Base-by-base conservation (phyloP, 352 stramenopile genomes). In the Globisporangium iwayamae region DNA sequence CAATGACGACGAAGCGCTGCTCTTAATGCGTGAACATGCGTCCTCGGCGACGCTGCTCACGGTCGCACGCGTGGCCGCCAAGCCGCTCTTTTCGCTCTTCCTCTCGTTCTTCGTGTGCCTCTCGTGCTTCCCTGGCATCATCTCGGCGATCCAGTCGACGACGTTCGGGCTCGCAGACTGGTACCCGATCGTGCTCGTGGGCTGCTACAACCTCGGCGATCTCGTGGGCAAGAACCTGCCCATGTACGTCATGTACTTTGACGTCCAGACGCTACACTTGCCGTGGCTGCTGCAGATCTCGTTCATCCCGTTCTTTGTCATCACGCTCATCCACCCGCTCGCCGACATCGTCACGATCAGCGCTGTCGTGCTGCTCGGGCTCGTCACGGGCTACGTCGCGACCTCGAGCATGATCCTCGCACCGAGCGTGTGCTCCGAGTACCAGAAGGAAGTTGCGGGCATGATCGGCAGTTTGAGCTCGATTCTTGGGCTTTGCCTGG, bases 211-310 rank as follows among this genome's bases (percentile, higher is more conserved):
- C 56, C 43, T 90, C 11, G 85, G 83, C 36, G 85, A 94, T 58
- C 73, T 92, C 25, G 56, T 94, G 2, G 85, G 85, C n/a, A 94
- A 94, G 70, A 92, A 82, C 62, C 59, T 92, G 34, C 83, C 83
- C 4, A 63, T 90, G 56, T 85, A 88, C 63, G 62, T 73, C 52
- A 87, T 91, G 75, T 85, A 89, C 62, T 82, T 94, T 47, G 79
- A 88, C 46, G 62, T 89, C 34, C 69, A 72, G 32, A 90, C 78
- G 52, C 70, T 94, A 36, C 83, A 94, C 54, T 73, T 79, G 34
- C 78, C 81, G 41, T 89, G 85, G 78, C 61, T 74, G 28, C 63
- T 92, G 25, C 83, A 94, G 58, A 61, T 80, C 8, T 69, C 75
- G 9, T 92, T 91, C 67, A 62, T 94, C 7, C 82, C 82, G 22